Evolutionary conservation across 768 basidiomycete genomes (phyloP), one percentile per base, ranked within the genome.

Genomic region (Amanita pallidorosea): DNA sequence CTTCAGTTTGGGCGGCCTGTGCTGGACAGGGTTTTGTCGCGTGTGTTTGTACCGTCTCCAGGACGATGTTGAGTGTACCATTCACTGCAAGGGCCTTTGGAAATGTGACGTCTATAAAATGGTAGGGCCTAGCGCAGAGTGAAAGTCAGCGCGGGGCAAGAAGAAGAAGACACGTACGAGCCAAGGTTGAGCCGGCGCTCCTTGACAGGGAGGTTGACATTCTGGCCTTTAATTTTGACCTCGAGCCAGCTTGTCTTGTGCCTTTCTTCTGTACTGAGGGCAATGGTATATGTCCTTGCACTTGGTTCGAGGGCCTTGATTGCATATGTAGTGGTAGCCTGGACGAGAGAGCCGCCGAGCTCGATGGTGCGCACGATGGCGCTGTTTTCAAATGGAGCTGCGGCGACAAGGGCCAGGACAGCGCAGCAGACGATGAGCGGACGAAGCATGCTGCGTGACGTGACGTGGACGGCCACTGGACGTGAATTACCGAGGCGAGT

Each of bases 321-420:
- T 17, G 86, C 81, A 67, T 85, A 96, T 44, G 90, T 88, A 42
- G 93, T 95, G 49, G 82, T 88, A 72, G 93, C 80, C 70, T 86
- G 83, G 51, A 91, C 85, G 20, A 90, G 75, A 17, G 93, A 76
- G 47, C 94, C 94, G 33, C 86, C 91, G 20, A 96, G 85, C 59
- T 96, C 94, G 53, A 92, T 73, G 5, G 87, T 83, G 60, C 91
- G 85, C 29, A 93, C 88, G 54, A 98, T 76, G 55, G 85, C 88
- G 18, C 86, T 89, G 58, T 92, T 92, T 76, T 90, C 88, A 67
- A 90, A 90, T 1, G 81, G 75, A 58, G 69, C 42, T 65, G 29
- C 67, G 62, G 22, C 70, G 61, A 23, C 41, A 18, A 40, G 27
- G 7, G 25, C 71, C 63, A 36, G 6, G 13, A 29, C 25, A 4